Conservation (phyloP, 768 basidiomycete genomes). For the Sarcodon sp. region DNA sequence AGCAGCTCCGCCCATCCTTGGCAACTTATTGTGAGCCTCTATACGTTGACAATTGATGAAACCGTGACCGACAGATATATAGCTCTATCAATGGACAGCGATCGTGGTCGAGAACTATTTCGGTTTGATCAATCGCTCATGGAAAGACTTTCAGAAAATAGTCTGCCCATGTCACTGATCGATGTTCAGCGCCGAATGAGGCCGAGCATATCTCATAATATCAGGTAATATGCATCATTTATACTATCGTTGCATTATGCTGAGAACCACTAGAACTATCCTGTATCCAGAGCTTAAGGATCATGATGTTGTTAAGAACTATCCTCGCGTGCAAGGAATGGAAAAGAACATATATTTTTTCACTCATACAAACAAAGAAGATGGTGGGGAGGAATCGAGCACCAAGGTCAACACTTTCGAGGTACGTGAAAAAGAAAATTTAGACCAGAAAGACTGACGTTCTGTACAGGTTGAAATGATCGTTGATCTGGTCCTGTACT, state of each 20-base stretch:
- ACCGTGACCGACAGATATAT: not conserved
- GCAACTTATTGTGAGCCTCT: slow-evolving; percentile 41
- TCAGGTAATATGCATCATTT: slow-evolving; percentile 25
- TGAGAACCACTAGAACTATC: slow-evolving; percentile 26
- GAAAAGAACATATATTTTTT: slow-evolving; percentile 56
- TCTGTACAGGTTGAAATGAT: slow-evolving; percentile 26
- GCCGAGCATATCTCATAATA: slow-evolving; percentile 49
- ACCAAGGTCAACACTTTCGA: slow-evolving; percentile 62
- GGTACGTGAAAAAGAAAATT: slow-evolving; percentile 20
- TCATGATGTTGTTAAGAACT: slow-evolving; percentile 33
- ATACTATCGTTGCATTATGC: not conserved
- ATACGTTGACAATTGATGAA: not conserved
- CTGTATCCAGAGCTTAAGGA: slow-evolving; percentile 52
- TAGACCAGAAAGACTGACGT: not conserved
- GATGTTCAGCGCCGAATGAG: slow-evolving; percentile 69
- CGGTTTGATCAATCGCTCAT: slow-evolving; percentile 57
- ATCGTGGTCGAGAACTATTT: slow-evolving; percentile 38
- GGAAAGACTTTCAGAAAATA: slow-evolving; percentile 50
- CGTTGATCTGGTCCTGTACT: slow-evolving; percentile 37
- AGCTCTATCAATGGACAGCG: slow-evolving; percentile 63
- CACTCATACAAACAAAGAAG: slow-evolving; percentile 48
- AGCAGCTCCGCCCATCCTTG: slow-evolving; percentile 58
- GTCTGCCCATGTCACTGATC: slow-evolving; percentile 55
- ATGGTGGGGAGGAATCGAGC: slow-evolving; percentile 40
- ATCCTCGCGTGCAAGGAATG: slow-evolving; percentile 51